Evolutionary conservation across 1,284 basidiomycete genomes (phyloP).

Genomic region (Ustilago trichophora): DNA sequence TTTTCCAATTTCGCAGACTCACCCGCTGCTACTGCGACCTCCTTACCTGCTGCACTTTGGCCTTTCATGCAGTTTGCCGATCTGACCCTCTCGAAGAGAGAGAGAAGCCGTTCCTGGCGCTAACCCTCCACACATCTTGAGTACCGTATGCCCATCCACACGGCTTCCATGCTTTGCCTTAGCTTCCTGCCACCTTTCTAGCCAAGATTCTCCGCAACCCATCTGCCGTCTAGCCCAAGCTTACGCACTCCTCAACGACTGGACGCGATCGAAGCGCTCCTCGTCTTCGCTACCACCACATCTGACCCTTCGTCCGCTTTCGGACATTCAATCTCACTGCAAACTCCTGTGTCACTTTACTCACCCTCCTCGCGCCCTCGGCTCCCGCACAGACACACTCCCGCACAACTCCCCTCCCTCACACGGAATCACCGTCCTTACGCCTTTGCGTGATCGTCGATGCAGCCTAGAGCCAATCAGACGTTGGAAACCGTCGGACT

Average conservation of each 20-base stretch:
- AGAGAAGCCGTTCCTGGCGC: constrained; percentile 4
- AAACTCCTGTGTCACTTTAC: constrained; percentile 1
- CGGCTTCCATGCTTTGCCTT: too few species aligned
- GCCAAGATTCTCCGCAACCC: too few species aligned
- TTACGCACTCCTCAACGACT: too few species aligned
- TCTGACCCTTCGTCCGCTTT: too few species aligned
- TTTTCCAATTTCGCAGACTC: too few species aligned
- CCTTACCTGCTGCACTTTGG: background rate
- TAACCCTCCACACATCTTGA: background rate
- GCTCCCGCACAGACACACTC: too few species aligned
- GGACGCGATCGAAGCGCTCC: background rate
- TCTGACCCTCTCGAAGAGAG: constrained; percentile 1
- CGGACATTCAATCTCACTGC: constrained; percentile 6
- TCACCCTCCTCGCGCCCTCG: constrained; percentile 2
- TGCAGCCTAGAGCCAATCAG: background rate
- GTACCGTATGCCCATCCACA: too few species aligned
- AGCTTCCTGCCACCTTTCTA: too few species aligned
- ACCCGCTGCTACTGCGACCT: constrained; percentile 1
- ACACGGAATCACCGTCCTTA: too few species aligned
- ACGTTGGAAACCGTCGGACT: constrained; percentile 3
- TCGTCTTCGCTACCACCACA: background rate
- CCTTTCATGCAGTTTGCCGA: constrained; percentile 5
- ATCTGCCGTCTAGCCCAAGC: too few species aligned
- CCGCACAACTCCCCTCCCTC: background rate
- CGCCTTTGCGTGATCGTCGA: constrained; percentile 1